Conservation (phyloP, 352 stramenopile species). For the Detonula confervacea region DNA sequence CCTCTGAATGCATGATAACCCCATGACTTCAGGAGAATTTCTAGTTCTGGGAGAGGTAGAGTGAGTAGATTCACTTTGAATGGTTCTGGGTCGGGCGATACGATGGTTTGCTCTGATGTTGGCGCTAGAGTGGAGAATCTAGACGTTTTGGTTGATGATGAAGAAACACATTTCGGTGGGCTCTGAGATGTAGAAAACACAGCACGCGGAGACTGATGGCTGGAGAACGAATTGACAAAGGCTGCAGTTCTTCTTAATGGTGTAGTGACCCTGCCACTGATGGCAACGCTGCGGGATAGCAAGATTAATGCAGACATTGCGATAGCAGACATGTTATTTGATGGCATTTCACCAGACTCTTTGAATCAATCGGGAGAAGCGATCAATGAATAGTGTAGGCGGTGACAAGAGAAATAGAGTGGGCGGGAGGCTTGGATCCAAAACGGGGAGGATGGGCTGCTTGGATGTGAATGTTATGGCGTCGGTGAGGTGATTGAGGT, state of each 20-base stretch:
- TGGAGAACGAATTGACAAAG: conserved; percentile 5
- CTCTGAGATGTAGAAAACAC: not conserved
- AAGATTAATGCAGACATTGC: conserved; percentile 29
- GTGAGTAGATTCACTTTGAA: conserved; percentile 75
- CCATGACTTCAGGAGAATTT: conserved; percentile 70
- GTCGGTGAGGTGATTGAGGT: too few species aligned
- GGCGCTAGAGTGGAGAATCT: not conserved
- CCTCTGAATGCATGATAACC: conserved; percentile 70
- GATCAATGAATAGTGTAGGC: too few species aligned
- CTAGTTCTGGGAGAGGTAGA: conserved; percentile 65
- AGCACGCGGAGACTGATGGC: not conserved
- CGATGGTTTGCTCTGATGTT: conserved; percentile 1
- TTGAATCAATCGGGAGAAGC: too few species aligned
- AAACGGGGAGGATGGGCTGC: too few species aligned
- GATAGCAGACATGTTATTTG: conserved; percentile 14
- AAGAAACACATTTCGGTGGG: not conserved
- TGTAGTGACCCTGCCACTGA: not conserved
- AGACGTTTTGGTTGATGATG: not conserved
- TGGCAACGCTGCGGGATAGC: conserved; percentile 19
- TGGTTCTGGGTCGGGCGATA: not conserved
- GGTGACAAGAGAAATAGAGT: too few species aligned
- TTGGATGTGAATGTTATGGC: too few species aligned
- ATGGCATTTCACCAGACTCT: conserved; percentile 9
- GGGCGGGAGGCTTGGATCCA: too few species aligned
- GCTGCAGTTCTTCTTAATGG: not conserved